Evolutionary conservation across 2,329 filamentous ascomycete species (phyloP).

Genomic region (Botrytis fragariae): DNA sequence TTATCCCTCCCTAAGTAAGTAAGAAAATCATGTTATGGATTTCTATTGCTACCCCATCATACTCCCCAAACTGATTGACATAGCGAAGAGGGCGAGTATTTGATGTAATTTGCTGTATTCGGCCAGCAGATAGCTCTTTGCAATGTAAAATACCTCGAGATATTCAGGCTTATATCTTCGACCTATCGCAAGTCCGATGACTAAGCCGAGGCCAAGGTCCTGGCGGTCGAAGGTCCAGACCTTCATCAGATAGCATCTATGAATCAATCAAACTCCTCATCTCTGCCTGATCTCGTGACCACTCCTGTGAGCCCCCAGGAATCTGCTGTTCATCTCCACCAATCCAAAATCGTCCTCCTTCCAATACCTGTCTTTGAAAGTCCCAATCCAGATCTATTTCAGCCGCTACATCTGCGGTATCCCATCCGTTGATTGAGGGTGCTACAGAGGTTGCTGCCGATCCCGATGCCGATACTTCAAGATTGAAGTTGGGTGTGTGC

Average conservation of each 20-base stretch:
- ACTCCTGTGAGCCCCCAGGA: constrained; percentile 3
- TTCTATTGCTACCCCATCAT: not conserved
- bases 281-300: constrained; percentile 29
- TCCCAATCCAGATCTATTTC: constrained; percentile 33
- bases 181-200: not conserved
- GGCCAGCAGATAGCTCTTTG: not conserved
- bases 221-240: not conserved
- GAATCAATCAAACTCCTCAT: constrained; percentile 35
- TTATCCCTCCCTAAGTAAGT: not conserved
- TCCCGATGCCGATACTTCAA: not conserved
- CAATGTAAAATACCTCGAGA: not conserved
- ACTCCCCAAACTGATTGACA: not conserved
- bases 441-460: not conserved
- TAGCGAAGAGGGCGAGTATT: too few species aligned
- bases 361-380: constrained; percentile 29
- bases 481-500: constrained; percentile 2
- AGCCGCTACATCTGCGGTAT: not conserved
- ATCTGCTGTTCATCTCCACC: constrained; percentile 24
- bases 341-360: constrained; percentile 35
- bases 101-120: not conserved
- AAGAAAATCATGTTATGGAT: not conserved
- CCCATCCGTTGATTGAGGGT: constrained; percentile 2
- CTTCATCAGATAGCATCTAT: not conserved
- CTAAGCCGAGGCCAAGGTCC: not conserved
- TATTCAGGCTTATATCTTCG: not conserved